A percentile compares a stretch with the other conserved stretches of the same genome.
Conservation (phyloP, 306 rosid species). For the Ochetophila trinervis region DNA sequence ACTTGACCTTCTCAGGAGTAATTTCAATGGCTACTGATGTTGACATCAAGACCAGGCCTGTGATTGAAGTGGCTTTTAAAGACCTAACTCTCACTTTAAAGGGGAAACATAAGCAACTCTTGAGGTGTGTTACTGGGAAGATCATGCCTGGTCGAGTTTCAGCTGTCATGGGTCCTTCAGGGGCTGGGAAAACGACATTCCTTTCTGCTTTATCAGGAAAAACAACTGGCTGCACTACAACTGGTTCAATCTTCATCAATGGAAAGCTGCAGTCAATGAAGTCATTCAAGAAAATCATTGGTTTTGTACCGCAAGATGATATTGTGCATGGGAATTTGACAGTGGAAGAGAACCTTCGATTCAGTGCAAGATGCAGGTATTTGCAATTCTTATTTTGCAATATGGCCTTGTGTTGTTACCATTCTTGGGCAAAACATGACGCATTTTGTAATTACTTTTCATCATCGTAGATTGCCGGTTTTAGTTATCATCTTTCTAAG, state of each 20-base stretch:
- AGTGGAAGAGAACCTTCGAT: constrained; percentile 84
- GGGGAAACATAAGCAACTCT: constrained; percentile 54
- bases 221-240: constrained; percentile 55
- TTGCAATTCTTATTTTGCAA: constrained; percentile 8
- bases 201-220: constrained; percentile 80
- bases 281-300: constrained; percentile 63
- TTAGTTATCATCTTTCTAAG: no score
- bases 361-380: constrained; percentile 89
- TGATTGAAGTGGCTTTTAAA: constrained; percentile 71
- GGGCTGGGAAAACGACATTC: constrained; percentile 89
- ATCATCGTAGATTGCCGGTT: no score
- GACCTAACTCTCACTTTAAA: constrained; percentile 67
- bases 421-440: no score
- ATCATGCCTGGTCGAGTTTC: constrained; percentile 74
- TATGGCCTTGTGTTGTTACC: not conserved
- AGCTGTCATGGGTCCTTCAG: constrained; percentile 92
- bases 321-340: constrained; percentile 86
- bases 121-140: constrained; percentile 73
- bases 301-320: constrained; percentile 91
- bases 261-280: constrained; percentile 66
- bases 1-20: constrained; percentile 73
- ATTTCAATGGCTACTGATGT: constrained; percentile 67
- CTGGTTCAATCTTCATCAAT: constrained; percentile 63
- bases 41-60: constrained; percentile 54
- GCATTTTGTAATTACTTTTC: no score